Conservation (phyloP, 208 protist species). For the Lotmaria passim region DNA sequence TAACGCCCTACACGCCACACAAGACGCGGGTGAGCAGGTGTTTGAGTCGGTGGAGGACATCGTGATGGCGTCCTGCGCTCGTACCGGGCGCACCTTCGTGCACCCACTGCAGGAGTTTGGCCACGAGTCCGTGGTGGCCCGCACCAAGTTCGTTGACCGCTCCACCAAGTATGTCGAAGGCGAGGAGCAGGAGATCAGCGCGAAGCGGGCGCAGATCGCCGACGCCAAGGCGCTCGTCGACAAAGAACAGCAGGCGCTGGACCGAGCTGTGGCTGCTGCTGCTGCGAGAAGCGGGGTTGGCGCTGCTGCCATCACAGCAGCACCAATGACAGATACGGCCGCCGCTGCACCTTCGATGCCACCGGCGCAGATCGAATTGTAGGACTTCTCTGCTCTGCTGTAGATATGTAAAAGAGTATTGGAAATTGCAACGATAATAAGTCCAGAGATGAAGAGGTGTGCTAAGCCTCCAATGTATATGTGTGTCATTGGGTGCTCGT, state of each 20-base stretch:
- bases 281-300: constrained; percentile 2
- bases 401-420: background rate
- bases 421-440: background rate
- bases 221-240: constrained; percentile 69
- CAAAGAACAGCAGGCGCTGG: constrained; percentile 62
- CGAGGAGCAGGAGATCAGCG: constrained; percentile 75
- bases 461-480: no score
- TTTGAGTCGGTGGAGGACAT: constrained; percentile 75
- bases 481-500: no score
- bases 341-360: background rate
- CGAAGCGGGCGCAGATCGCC: constrained; percentile 59
- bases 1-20: constrained; percentile 80
- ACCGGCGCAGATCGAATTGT: constrained; percentile 7
- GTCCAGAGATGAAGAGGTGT: no score
- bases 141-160: constrained; percentile 72
- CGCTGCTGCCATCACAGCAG: constrained; percentile 10
- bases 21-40: constrained; percentile 80
- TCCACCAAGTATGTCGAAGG: constrained; percentile 79
- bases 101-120: constrained; percentile 85
- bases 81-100: constrained; percentile 52
- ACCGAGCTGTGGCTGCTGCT: constrained; percentile 44
- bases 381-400: background rate
- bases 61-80: constrained; percentile 54
- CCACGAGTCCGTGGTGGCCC: constrained; percentile 63
- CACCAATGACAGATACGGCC: background rate